Evolutionary conservation across 345 rosid genomes (phyloP), one percentile per base, ranked within the genome.

Genomic region (Populus alba): DNA sequence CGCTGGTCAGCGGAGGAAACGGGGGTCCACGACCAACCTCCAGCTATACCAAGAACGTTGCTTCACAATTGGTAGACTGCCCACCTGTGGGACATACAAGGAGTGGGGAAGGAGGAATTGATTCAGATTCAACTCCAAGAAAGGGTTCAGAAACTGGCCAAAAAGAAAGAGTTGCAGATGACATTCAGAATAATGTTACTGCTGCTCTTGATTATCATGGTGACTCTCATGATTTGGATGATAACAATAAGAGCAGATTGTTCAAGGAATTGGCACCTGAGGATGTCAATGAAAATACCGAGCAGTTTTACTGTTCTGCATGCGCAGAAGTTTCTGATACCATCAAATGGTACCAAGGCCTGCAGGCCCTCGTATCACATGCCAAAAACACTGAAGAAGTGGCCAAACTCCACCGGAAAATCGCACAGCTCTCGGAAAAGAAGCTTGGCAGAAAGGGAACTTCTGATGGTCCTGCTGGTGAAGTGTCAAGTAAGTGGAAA

Each of bases 291-390:
- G 93, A 93, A 72, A 91, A 87, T 15, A 87, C 63, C 25, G 86
- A 94, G 86, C 91, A 86, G 84, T 93, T 93, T 97, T 92, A 92
- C 81, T 93, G 98, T 78, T 93, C 98, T 12, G 95, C 93, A 69
- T 95, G 98, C 81, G 90, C 81, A 73, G 85, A 81, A 53, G 94
- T 97, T 74, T 92, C 93, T n/a, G 94, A 92, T 72, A 78, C 97
- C 33, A 91, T 87, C 43, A 95, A 89, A 79, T 90, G 95, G 95
- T 92, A 89, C 80, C 78, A 81, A 8, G 91, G 94, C 68, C 87
- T 92, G 81, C 94, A 86, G 85, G 93, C 98, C 7, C 85, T 95
- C 71, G 57, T 87, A 57, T 81, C 92, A 53, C 97, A 95, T 82
- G 97, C 97, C 15, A 91, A 92, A 84, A 88, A 91, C 17, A 89